Percentiles rank a stretch among this genome's conserved stretches.
Evolutionary conservation across 176 grass and related monocot species (phyloP).

Genomic region (Triticum turgidum): DNA sequence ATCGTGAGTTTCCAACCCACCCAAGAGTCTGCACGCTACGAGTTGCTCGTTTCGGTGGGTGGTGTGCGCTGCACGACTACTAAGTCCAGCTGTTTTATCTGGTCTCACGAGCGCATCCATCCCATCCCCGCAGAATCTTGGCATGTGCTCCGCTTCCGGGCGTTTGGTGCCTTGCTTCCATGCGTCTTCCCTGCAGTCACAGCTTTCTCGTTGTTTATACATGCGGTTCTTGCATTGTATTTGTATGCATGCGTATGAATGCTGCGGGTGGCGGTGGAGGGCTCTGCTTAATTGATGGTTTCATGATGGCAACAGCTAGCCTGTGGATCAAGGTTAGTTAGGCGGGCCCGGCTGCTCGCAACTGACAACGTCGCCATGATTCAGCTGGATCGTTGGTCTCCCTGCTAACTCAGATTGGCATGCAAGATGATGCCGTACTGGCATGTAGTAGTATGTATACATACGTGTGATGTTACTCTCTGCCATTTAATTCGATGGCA

Average conservation of each 20-base stretch:
- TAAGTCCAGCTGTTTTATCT: not conserved
- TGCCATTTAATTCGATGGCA: not conserved
- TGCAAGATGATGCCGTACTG: not conserved
- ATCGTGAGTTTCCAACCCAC: not conserved
- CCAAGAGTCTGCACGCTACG: not conserved
- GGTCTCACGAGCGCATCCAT: not conserved
- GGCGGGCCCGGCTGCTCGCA: not conserved
- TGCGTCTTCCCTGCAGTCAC: not conserved
- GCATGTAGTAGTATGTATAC: too few species aligned
- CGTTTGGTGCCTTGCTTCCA: conserved; percentile 8
- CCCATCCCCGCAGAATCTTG: conserved; percentile 29
- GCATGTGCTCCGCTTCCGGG: conserved; percentile 25
- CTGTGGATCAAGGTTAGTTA: not conserved
- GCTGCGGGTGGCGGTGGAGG: not conserved
- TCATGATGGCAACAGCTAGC: conserved; percentile 6
- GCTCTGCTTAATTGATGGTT: not conserved
- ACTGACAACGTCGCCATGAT: not conserved
- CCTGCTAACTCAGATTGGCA: not conserved
- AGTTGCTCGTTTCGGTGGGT: not conserved
- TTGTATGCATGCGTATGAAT: not conserved
- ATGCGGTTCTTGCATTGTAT: not conserved
- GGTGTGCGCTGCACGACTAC: not conserved
- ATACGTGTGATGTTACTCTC: not conserved
- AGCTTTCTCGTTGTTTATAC: not conserved
- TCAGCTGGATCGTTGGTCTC: not conserved